Evolutionary conservation across 805 yeast genomes (phyloP).

Genomic region (Zygosaccharomyces pseudorouxii): DNA sequence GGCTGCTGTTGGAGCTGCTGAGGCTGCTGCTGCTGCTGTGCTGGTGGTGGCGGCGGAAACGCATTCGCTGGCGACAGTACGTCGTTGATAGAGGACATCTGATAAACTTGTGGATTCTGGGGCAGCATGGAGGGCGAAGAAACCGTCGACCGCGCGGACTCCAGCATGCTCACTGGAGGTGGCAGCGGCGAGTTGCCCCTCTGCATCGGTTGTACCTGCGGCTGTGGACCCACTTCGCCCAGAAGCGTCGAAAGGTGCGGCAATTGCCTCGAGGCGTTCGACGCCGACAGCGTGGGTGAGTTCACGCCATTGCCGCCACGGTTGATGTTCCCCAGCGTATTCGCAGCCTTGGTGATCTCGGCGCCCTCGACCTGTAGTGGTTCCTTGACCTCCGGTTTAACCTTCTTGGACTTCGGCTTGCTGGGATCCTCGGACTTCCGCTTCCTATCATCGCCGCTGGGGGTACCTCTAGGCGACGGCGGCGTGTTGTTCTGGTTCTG

Average conservation of each 20-base stretch:
- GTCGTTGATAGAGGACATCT: slow-evolving; percentile 22
- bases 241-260: slow-evolving; percentile 32
- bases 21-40: background rate
- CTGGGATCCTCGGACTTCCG: slow-evolving; percentile 8
- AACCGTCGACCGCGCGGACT: slow-evolving; percentile 7
- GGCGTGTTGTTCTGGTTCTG: slow-evolving; percentile 5
- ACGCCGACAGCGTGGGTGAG: slow-evolving; percentile 3
- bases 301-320: background rate
- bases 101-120: slow-evolving; percentile 8
- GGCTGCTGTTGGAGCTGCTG: background rate
- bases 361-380: background rate
- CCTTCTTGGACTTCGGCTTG: slow-evolving; percentile 7
- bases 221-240: slow-evolving; percentile 8
- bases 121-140: slow-evolving; percentile 16
- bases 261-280: slow-evolving; percentile 18
- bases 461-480: slow-evolving; percentile 5
- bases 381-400: background rate
- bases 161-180: background rate
- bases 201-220: background rate
- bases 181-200: slow-evolving; percentile 3
- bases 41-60: too few species aligned
- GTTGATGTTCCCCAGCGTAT: background rate
- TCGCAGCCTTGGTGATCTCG: background rate
- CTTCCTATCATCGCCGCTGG: slow-evolving; percentile 18
- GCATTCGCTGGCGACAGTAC: slow-evolving; percentile 7